phyloP scores from a whole-genome alignment of 345 rosid genomes.

The Theobroma cacao region DNA sequence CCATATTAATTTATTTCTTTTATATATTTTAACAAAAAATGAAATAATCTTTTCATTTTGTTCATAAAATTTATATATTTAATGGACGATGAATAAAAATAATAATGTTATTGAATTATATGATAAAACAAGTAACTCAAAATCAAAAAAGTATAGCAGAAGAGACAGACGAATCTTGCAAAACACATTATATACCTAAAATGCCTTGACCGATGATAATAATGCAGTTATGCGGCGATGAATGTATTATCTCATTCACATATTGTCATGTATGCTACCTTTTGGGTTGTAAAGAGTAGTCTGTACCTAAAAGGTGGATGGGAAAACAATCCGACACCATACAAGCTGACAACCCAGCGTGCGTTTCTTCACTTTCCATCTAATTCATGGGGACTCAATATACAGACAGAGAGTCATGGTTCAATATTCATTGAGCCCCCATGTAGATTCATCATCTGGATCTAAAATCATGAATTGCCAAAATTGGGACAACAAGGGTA shows the following conservation, averaged over 20 bases:
- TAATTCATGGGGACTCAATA: neutral
- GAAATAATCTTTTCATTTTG: no score
- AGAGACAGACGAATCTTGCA: neutral
- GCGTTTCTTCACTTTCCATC: slow-evolving; percentile 18
- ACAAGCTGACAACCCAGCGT: slow-evolving; percentile 18
- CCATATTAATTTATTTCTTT: no score
- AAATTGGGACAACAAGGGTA: slow-evolving; percentile 8
- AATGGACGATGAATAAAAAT: no score
- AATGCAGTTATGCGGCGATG: neutral
- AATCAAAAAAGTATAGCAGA: no score
- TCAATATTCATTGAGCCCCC: neutral
- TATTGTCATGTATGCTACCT: neutral
- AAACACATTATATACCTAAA: neutral
- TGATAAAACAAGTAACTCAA: no score
- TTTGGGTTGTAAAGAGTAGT: neutral
- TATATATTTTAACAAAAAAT: no score
- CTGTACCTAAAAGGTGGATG: neutral
- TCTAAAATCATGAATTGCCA: neutral
- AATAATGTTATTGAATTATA: no score
- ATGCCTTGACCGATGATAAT: no score
- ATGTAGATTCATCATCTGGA: neutral
- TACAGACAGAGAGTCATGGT: neutral
- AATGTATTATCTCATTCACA: neutral
- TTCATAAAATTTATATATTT: no score
- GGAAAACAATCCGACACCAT: neutral